These are phyloP conservation scores for Blastocystis sp. DNA, from an alignment of 352 stramenopile species.

Conservation along the genomic window DNA sequence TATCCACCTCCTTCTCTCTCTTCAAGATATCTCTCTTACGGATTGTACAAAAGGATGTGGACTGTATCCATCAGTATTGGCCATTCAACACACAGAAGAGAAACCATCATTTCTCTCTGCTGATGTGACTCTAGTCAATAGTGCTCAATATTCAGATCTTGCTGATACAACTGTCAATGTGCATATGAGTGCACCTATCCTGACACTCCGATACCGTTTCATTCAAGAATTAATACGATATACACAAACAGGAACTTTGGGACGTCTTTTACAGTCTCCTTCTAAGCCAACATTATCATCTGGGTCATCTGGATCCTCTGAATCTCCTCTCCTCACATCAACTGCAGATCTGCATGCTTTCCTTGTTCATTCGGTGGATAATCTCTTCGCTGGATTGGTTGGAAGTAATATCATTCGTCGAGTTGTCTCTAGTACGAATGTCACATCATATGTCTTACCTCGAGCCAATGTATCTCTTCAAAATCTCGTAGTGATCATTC, in stretches of 20 bases:
- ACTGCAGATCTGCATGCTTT: background rate
- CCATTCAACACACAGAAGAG: background rate
- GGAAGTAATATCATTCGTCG: conserved; percentile 1
- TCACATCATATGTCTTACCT: conserved; percentile 4
- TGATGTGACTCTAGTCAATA: background rate
- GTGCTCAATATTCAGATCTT: background rate
- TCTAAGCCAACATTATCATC: background rate
- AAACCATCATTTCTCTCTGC: background rate
- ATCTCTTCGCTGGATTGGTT: conserved; percentile 7
- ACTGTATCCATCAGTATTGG: background rate
- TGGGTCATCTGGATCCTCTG: background rate
- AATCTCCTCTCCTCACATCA: background rate
- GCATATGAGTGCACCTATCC: background rate
- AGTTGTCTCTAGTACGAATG: background rate
- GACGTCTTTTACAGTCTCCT: background rate
- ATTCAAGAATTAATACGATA: conserved; percentile 32
- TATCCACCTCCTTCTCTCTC: background rate
- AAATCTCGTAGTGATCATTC: conserved; percentile 58
- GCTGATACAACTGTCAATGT: conserved; percentile 10
- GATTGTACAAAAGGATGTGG: background rate
- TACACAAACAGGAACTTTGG: background rate
- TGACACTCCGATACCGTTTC: conserved; percentile 39
- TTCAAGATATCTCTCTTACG: background rate
- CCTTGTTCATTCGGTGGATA: background rate
- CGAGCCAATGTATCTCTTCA: conserved; percentile 22